Conservation (phyloP, 208 protist genomes). For the Trypanosoma boissoni region DNA sequence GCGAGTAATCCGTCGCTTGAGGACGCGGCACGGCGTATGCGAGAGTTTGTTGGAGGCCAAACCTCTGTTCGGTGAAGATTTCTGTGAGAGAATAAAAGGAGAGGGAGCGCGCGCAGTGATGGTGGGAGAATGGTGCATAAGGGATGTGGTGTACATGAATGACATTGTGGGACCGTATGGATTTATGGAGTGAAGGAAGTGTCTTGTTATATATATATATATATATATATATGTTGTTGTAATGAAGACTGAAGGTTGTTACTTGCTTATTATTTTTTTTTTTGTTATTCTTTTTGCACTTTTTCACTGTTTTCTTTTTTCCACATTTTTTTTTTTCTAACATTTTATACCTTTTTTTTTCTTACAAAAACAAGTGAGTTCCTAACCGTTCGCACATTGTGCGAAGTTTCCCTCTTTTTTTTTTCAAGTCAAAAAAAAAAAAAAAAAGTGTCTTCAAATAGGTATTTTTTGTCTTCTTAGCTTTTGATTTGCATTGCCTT, state of each 20-base stretch:
- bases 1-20: slow-evolving; percentile 71
- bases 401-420: background rate
- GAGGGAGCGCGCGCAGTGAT: background rate
- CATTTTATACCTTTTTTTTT: too few species aligned
- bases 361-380: too few species aligned
- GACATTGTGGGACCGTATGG: too few species aligned
- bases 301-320: background rate
- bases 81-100: background rate
- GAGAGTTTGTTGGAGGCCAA: slow-evolving; percentile 85
- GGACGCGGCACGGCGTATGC: slow-evolving; percentile 84
- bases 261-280: background rate
- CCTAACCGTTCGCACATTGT: too few species aligned
- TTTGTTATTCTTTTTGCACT: slow-evolving; percentile 1
- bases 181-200: too few species aligned
- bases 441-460: background rate
- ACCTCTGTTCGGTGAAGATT: slow-evolving; percentile 70
- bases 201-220: too few species aligned
- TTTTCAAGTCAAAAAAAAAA: background rate
- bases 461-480: background rate
- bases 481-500: background rate
- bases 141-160: background rate
- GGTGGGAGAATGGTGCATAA: background rate
- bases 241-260: background rate
- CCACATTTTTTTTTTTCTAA: background rate
- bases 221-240: background rate